Evolutionary conservation across 2,329 filamentous ascomycete genomes (phyloP).

Genomic region (Trichoderma sp.): DNA sequence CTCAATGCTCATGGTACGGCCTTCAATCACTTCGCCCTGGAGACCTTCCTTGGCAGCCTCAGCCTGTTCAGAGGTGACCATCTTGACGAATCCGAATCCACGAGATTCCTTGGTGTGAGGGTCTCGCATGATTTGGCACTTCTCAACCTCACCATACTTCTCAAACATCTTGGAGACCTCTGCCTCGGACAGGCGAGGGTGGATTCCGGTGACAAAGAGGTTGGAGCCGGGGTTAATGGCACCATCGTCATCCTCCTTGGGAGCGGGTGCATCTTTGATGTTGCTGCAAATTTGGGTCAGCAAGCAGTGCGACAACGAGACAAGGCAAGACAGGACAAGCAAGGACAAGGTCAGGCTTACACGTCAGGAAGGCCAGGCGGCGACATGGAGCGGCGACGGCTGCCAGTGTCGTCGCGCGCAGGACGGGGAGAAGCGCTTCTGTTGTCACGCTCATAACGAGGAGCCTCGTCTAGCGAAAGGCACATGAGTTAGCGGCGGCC

Average conservation of each 20-base stretch:
- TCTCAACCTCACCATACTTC: conserved; percentile 98
- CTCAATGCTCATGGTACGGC: conserved; percentile 95
- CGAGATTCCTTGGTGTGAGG: conserved; percentile 98
- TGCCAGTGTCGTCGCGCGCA: conserved; percentile 57
- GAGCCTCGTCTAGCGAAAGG: conserved; percentile 52
- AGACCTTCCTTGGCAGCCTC: conserved; percentile 96
- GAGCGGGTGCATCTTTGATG: conserved; percentile 52
- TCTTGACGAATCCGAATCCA: conserved; percentile 99
- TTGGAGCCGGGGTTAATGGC: conserved; percentile 93
- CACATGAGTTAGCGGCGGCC: neutral
- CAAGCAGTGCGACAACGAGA: conserved; percentile 9
- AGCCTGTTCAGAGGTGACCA: conserved; percentile 91
- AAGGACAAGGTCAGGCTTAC: conserved; percentile 23
- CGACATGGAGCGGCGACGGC: conserved; percentile 61
- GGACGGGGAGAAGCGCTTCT: conserved; percentile 64
- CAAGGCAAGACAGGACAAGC: neutral
- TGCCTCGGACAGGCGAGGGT: conserved; percentile 83
- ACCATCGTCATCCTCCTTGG: conserved; percentile 66
- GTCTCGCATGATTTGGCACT: conserved; percentile 99
- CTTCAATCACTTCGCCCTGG: conserved; percentile 92
- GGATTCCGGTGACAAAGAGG: conserved; percentile 97
- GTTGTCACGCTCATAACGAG: conserved; percentile 65
- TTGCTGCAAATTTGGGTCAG: conserved; percentile 34
- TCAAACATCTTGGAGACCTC: conserved; percentile 95
- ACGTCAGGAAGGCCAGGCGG: conserved; percentile 48